phyloP scores from a whole-genome alignment of 2,329 filamentous ascomycete species.

The Cytospora leucostoma region DNA sequence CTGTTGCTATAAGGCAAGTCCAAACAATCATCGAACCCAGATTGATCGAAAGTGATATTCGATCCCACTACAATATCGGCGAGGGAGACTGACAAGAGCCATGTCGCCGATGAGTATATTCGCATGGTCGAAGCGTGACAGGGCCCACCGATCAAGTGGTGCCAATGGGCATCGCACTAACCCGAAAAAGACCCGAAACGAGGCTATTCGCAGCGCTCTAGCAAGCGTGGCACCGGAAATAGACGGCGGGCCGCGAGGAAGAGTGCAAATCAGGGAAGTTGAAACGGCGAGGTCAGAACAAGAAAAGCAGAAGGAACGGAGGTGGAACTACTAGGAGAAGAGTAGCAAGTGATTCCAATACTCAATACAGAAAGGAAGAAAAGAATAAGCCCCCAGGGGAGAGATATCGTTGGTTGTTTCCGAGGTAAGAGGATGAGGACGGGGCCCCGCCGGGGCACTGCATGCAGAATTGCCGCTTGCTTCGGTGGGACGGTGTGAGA shows the following conservation, averaged over 20 bases:
- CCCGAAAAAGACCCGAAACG: not conserved
- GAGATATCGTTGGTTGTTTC: not conserved
- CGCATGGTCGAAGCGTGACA: constrained; percentile 2
- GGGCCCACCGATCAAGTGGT: not conserved
- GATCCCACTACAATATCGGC: not conserved
- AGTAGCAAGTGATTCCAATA: too few relatives aligned
- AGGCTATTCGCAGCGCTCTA: constrained; percentile 1
- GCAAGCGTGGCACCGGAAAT: constrained; percentile 5
- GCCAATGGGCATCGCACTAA: constrained; percentile 3
- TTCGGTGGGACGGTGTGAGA: not conserved
- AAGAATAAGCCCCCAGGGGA: not conserved
- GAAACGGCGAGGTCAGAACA: not conserved
- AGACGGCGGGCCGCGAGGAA: not conserved
- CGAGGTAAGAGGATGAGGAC: not conserved
- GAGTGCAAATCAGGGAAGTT: not conserved
- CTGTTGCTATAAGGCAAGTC: not conserved
- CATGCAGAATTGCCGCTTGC: not conserved
- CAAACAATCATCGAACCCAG: not conserved
- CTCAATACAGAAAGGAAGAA: too few relatives aligned
- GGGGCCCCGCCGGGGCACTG: not conserved
- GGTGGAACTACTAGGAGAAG: too few relatives aligned
- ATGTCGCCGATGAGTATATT: not conserved
- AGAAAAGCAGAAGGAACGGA: not conserved
- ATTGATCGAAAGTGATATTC: not conserved
- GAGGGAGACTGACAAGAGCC: not conserved